Base-by-base conservation (phyloP, 805 yeast genomes). In the Lipomyces spencermartinsiae region DNA sequence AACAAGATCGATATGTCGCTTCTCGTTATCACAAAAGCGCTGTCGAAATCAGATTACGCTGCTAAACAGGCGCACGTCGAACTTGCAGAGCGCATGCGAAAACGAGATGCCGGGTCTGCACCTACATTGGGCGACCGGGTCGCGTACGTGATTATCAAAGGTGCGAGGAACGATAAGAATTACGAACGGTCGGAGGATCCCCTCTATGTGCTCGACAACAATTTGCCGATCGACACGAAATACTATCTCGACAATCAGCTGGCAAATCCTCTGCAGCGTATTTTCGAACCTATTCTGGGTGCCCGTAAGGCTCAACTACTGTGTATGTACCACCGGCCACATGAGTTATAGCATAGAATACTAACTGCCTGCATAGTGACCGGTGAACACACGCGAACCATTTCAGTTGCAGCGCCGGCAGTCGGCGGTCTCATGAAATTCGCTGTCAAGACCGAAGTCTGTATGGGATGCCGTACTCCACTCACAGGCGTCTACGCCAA, bases 101-200 rank as follows among this genome's bases (percentile, higher is more conserved):
- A 93, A 77, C 89, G 99, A 82, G 99, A 95, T 76, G 90, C 97
- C 0, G 99, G 99, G 31, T 90, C 97, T 7, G 99, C 99, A 0
- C 99, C 99, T 2, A 88, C 92, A 12, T 84, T 95, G 59, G 99
- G 99, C 66, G 99, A 95, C 77, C 91, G 99, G 80, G 98, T 95
- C 39, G 98, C 98, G 5, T 95, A 94, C 77, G 99, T 95, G 46
- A 93, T 95, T 67, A 89, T 91, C 73, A 86, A 87, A 75, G 88
- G 94, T 0, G 89, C 92, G 4, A 89, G 92, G 62, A 91, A 92
- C 66, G 87, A 82, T 59, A 93, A 92, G 77, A 90, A 93, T 71
- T 96, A 93, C 79, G 97, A 94, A 73, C 93, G 95, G 79, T 93
- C 98, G 0, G 99, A 95, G 78, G 99, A 95, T 76, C 99, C 99